Conservation (phyloP, 371 early-diverging fungal species). For the Choanephora cucurbitarum region DNA sequence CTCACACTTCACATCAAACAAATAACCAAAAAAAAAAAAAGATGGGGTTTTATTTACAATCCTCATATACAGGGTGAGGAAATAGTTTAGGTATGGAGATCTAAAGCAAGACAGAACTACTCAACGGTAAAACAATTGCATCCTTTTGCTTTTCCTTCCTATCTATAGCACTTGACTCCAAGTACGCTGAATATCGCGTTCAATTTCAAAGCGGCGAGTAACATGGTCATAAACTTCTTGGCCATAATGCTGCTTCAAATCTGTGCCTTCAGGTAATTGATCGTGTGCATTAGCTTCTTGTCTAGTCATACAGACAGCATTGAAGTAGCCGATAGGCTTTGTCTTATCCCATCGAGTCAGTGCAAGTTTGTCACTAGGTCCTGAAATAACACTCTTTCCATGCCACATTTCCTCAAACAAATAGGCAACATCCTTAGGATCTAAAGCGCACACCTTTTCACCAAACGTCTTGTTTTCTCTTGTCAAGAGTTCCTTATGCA, state of each 20-base stretch:
- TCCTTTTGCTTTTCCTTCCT: not conserved
- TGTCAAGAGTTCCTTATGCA: constrained; percentile 74
- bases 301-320: constrained; percentile 85
- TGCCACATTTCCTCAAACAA: constrained; percentile 90
- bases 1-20: too few species aligned
- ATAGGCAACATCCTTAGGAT: constrained; percentile 76
- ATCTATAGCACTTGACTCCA: constrained; percentile 28
- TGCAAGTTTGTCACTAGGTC: constrained; percentile 71
- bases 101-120: too few species aligned
- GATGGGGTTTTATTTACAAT: too few species aligned
- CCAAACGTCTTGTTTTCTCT: constrained; percentile 60
- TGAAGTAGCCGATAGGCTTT: constrained; percentile 67
- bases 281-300: constrained; percentile 70
- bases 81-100: too few species aligned
- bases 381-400: constrained; percentile 78
- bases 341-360: constrained; percentile 78
- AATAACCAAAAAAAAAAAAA: too few species aligned
- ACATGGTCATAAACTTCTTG: constrained; percentile 22
- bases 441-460: constrained; percentile 56
- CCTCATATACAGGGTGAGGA: too few species aligned
- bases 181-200: constrained; percentile 8
- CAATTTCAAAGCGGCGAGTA: constrained; percentile 11
- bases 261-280: constrained; percentile 30
- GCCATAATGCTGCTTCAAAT: constrained; percentile 45
- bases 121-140: too few species aligned